Evolutionary conservation across 1,139 yeast genomes (phyloP), one percentile per base, ranked within the genome.

Genomic region (Williopsis jadinii): DNA sequence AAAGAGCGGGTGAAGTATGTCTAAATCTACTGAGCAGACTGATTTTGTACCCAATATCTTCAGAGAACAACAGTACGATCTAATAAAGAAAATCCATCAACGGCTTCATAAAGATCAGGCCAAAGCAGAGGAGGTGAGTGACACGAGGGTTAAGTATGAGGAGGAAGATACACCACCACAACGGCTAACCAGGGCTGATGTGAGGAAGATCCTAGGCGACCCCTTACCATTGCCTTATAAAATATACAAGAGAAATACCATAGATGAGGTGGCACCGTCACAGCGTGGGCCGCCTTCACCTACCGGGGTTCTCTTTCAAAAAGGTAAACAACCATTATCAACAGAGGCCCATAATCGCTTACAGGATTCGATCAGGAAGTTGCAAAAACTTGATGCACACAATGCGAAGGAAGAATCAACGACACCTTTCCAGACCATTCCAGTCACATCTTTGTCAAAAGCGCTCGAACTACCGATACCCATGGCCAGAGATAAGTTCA

Each of bases 181-280:
- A 12, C 38, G 35, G n/a, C 34, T 46, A 24, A 43, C 36, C 28
- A 42, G 40, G 37, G 26, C 37, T 8, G 51, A 46, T 28, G 42
- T 61, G 19, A 52, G 55, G 34, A 49, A 48, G 30, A 42, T 50
- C 10, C 48, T 64, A 4, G 68, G 68, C 1, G 62, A 59, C 11
- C 68, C 68, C 4, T 32, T 63, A 27, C 68, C 68, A 5, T 47
- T 64, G 31, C 67, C 66, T 1, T 64, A 64, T 38, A 36, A 56
- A 9, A 44, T 47, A 11, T 19, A 34, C 9, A 27, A 44, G 13
- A 35, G 36, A 36, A 34, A 30, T 3, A 36, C 14, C 9, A 6
- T 6, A 19, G 24, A 6, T 19, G 24, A 19, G 6, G 24, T 19
- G 34, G n/a, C 8, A 8, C 12, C 30, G 5, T 28, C 30, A n/a